A percentile compares a stretch with the other conserved stretches of the same genome.
Evolutionary conservation across 2,329 filamentous ascomycete species (phyloP).

Genomic region (Exophiala sp.): DNA sequence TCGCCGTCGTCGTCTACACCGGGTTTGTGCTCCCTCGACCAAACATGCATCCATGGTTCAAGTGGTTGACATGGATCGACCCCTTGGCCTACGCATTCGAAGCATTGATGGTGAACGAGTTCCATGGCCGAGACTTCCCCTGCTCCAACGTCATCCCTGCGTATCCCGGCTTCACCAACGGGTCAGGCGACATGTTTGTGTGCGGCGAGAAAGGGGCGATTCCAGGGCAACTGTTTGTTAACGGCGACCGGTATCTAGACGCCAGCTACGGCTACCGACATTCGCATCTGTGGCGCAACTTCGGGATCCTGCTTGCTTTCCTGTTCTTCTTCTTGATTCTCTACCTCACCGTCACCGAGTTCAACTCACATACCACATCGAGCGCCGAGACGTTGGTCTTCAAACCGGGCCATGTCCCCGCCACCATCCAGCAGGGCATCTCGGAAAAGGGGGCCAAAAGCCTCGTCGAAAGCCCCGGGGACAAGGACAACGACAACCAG

Average conservation of each 20-base stretch:
- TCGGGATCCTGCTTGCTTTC: conserved; percentile 62
- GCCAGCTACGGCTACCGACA: conserved; percentile 54
- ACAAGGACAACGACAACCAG: no score
- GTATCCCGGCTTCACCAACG: conserved; percentile 38
- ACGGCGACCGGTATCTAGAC: conserved; percentile 57
- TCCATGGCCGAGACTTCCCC: conserved; percentile 44
- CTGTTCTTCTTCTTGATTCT: conserved; percentile 62
- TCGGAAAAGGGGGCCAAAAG: not conserved
- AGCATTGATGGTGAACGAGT: conserved; percentile 50
- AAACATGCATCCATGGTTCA: conserved; percentile 57
- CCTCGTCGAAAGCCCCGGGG: not conserved
- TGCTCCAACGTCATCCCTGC: conserved; percentile 45
- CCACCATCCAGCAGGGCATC: conserved; percentile 19
- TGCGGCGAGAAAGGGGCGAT: conserved; percentile 48
- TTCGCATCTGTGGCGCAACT: conserved; percentile 59
- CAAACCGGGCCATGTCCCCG: conserved; percentile 58
- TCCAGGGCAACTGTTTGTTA: conserved; percentile 50
- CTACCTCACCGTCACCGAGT: conserved; percentile 60
- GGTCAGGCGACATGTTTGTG: conserved; percentile 62
- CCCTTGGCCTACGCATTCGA: conserved; percentile 61
- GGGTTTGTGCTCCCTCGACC: conserved; percentile 58
- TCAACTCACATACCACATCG: conserved; percentile 59
- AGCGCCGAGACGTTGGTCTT: conserved; percentile 73
- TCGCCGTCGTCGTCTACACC: conserved; percentile 59
- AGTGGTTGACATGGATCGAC: conserved; percentile 62